phyloP scores from a whole-genome alignment of 306 rosid species.

The Ammopiptanthus mongolicus region DNA sequence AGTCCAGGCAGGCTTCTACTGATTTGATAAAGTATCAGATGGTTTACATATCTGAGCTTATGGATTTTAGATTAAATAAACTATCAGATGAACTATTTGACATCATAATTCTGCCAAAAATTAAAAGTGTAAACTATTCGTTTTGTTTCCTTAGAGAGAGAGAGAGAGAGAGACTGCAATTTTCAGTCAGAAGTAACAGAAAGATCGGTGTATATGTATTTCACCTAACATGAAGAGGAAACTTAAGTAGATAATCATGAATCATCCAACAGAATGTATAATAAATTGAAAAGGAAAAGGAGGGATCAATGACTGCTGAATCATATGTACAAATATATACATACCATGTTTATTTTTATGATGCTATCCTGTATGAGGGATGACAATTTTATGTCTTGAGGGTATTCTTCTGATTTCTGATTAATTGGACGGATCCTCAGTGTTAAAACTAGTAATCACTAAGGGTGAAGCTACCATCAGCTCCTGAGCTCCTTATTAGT shows the following conservation, averaged over 20 bases:
- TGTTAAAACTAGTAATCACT: background rate
- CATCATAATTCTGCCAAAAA: background rate
- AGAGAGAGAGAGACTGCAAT: background rate
- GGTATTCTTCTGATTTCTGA: background rate
- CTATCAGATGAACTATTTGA: background rate
- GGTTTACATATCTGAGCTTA: too few relatives aligned
- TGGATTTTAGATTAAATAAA: background rate
- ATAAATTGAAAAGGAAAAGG: background rate
- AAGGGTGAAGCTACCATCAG: background rate
- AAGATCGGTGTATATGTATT: background rate
- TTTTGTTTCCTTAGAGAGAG: too few relatives aligned
- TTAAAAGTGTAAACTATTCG: background rate
- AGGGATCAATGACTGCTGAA: background rate
- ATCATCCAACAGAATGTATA: background rate
- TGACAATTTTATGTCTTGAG: background rate
- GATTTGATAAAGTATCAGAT: background rate
- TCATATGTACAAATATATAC: background rate
- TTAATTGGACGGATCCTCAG: background rate
- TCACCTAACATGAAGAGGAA: background rate
- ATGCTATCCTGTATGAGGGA: background rate
- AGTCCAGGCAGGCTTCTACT: too few relatives aligned
- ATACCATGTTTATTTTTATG: constrained; percentile 26
- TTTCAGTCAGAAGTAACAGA: background rate
- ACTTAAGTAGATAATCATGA: background rate
- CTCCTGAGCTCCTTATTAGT: background rate